Percentiles rank a stretch among this genome's conserved stretches.
These are phyloP conservation scores for Talaromyces sp. DNA, from an alignment of 2,329 filamentous ascomycete species.

Conservation along the genomic window DNA sequence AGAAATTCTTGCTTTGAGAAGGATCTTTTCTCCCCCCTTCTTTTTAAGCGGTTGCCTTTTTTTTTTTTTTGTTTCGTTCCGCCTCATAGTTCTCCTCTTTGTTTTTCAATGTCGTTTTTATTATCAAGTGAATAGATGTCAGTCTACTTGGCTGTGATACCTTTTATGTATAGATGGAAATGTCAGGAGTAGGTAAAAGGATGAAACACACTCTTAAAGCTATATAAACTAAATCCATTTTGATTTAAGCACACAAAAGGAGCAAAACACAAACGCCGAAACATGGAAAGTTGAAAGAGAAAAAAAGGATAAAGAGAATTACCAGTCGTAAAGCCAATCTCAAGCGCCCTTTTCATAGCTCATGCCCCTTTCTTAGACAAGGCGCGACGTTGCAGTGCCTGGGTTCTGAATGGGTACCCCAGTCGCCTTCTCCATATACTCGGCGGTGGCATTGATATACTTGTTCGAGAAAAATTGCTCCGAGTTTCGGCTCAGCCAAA, in stretches of 20 bases:
- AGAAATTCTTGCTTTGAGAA: conserved; percentile 38
- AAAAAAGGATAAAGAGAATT: not conserved
- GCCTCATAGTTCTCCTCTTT: not conserved
- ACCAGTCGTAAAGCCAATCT: not conserved
- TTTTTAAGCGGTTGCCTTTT: not conserved
- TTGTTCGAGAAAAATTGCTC: conserved; percentile 63
- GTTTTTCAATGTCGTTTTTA: not conserved
- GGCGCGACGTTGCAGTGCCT: conserved; percentile 28
- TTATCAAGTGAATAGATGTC: not conserved
- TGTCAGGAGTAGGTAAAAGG: not conserved
- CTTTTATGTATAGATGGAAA: not conserved
- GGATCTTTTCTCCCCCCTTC: not conserved
- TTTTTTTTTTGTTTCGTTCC: not conserved
- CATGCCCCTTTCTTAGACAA: conserved; percentile 15
- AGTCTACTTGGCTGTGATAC: not conserved
- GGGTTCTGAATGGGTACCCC: conserved; percentile 23
- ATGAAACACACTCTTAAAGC: not conserved
- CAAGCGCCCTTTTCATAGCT: not conserved
- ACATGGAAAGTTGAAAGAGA: not conserved
- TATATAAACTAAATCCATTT: not conserved
- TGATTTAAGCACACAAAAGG: not conserved
- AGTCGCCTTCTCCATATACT: conserved; percentile 32
- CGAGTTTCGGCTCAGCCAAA: conserved; percentile 75
- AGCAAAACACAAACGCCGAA: not conserved
- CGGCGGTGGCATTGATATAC: conserved; percentile 37